phyloP scores from a whole-genome alignment of 345 rosid genomes.

The Rhodamnia argentea region DNA sequence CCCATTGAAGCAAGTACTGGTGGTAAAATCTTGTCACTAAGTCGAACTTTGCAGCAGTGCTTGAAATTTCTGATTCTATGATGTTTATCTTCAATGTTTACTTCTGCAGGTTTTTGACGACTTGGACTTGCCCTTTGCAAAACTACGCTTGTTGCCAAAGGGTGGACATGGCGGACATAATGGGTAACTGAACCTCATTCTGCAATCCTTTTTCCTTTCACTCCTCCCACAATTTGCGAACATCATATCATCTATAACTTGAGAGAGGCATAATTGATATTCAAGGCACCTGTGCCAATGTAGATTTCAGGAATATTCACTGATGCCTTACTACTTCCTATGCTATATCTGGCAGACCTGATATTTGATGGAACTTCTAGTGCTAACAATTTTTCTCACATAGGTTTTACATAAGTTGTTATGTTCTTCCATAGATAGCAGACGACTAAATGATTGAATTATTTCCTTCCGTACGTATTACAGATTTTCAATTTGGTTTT shows the following conservation, averaged over 20 bases:
- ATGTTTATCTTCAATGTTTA: neutral
- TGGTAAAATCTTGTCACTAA: slow-evolving; percentile 33
- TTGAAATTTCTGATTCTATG: neutral
- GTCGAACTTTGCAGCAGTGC: neutral
- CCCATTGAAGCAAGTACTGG: slow-evolving; percentile 86
- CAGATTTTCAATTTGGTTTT: neutral
- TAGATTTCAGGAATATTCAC: neutral
- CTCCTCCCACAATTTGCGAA: neutral
- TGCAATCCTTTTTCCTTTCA: neutral
- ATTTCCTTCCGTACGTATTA: neutral
- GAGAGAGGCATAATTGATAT: neutral
- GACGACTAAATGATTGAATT: neutral
- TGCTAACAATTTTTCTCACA: neutral
- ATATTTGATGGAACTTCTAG: neutral
- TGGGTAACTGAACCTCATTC: slow-evolving; percentile 36
- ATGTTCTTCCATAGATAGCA: neutral
- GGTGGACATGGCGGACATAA: slow-evolving; percentile 99
- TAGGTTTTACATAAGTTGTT: neutral
- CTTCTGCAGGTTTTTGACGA: slow-evolving; percentile 73
- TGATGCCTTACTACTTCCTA: neutral
- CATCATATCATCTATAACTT: neutral
- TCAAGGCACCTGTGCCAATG: neutral
- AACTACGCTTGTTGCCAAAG: slow-evolving; percentile 83
- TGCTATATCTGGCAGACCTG: neutral
- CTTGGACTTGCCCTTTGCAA: slow-evolving; percentile 87